Evolutionary conservation across 192 early-diverging fungal species (phyloP).

Genomic region (Irineochytrium annulatum): DNA sequence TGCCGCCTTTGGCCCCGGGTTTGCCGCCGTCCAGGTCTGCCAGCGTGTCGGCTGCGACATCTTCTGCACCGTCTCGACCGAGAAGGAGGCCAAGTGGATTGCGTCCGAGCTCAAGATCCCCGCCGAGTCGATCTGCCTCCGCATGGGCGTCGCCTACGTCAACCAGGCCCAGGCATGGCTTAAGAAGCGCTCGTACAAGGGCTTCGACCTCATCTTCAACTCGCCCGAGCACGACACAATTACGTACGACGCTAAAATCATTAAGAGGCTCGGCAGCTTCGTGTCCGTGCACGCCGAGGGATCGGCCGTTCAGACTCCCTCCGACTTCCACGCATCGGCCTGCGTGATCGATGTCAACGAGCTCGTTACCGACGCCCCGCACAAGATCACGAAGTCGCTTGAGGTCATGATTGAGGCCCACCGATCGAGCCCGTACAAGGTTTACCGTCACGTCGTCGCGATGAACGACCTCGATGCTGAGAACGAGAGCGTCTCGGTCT

Average conservation of each 20-base stretch:
- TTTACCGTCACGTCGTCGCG: too few relatives aligned
- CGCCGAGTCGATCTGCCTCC: slow-evolving; percentile 1
- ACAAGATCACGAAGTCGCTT: background rate
- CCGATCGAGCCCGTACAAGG: background rate
- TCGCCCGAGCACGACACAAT: background rate
- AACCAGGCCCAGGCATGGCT: background rate
- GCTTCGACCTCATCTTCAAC: slow-evolving; percentile 8
- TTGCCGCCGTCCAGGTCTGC: background rate
- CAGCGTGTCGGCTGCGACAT: background rate
- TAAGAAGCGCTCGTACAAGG: background rate
- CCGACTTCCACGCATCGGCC: background rate
- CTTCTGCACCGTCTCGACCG: slow-evolving; percentile 5
- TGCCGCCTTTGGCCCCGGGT: background rate
- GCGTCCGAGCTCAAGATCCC: background rate
- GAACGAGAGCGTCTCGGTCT: too few relatives aligned
- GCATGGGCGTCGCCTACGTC: background rate
- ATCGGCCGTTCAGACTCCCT: background rate
- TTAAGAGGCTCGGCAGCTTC: background rate
- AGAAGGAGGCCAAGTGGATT: background rate
- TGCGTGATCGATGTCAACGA: background rate
- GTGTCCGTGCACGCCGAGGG: background rate
- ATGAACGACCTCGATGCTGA: too few relatives aligned
- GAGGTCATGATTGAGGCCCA: background rate
- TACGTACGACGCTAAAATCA: background rate
- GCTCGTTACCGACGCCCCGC: background rate